Percentiles rank a stretch among this genome's conserved stretches.
phyloP scores from a whole-genome alignment of 345 rosid genomes.

The Anastatica hierochuntica region DNA sequence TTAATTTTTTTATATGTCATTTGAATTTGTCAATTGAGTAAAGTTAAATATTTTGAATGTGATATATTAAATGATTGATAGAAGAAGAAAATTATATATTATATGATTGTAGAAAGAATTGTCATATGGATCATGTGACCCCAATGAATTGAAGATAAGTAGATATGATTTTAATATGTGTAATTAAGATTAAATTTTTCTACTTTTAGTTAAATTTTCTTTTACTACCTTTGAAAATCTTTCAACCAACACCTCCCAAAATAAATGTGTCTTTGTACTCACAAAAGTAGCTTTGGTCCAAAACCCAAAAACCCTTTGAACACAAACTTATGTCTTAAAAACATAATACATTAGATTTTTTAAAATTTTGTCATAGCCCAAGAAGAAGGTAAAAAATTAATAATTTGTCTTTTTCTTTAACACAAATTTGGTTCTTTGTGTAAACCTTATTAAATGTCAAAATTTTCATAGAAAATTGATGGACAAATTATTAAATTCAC shows the following conservation, averaged over 20 bases:
- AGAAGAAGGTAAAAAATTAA: slow-evolving; percentile 10
- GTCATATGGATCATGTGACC: slow-evolving; percentile 15
- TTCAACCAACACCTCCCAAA: slow-evolving; percentile 12
- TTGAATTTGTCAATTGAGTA: too few relatives aligned
- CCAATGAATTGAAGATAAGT: slow-evolving; percentile 10
- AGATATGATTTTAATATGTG: background rate
- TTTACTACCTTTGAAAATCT: slow-evolving; percentile 12
- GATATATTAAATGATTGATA: background rate
- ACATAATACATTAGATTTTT: background rate
- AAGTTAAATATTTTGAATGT: too few relatives aligned
- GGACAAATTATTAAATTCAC: slow-evolving; percentile 12
- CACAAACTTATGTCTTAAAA: slow-evolving; percentile 19
- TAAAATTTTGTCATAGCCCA: slow-evolving; percentile 20
- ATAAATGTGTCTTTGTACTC: slow-evolving; percentile 18
- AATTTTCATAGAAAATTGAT: slow-evolving; percentile 2
- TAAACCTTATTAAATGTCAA: too few relatives aligned
- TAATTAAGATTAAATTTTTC: background rate
- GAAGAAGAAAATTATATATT: background rate
- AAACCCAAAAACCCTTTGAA: slow-evolving; percentile 27
- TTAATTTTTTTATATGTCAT: slow-evolving; percentile 1
- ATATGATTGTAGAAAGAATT: slow-evolving; percentile 10
- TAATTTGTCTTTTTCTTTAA: slow-evolving; percentile 21
- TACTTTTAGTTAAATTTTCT: background rate
- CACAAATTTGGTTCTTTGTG: slow-evolving; percentile 22
- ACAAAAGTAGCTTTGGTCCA: slow-evolving; percentile 28